Percentiles rank a stretch among this genome's conserved stretches.
phyloP scores from a whole-genome alignment of 768 basidiomycete species.

The Rhodotorula paludigena region DNA sequence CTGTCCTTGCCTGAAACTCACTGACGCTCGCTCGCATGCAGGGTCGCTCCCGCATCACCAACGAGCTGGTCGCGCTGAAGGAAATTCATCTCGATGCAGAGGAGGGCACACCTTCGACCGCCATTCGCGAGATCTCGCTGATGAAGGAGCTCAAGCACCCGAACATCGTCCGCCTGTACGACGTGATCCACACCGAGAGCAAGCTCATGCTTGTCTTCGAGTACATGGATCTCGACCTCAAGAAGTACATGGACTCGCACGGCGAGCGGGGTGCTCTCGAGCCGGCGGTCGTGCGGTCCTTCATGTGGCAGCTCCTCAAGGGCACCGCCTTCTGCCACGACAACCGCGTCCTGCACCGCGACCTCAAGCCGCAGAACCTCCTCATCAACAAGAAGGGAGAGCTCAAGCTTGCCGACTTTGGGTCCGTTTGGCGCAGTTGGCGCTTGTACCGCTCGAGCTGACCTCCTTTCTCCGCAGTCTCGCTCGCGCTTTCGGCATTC shows the following conservation, averaged over 20 bases:
- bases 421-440: too few relatives aligned
- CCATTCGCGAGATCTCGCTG: conserved; percentile 95
- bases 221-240: conserved; percentile 95
- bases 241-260: conserved; percentile 98
- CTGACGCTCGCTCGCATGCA: conserved; percentile 42
- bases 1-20: not conserved
- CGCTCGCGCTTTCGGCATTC: conserved; percentile 94
- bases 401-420: conserved; percentile 95
- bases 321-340: conserved; percentile 98
- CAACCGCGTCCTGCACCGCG: conserved; percentile 93
- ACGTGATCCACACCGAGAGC: conserved; percentile 97
- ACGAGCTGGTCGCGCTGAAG: conserved; percentile 95
- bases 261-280: conserved; percentile 94
- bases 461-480: too few relatives aligned
- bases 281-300: conserved; percentile 73
- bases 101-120: conserved; percentile 96
- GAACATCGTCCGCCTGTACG: conserved; percentile 96
- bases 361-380: conserved; percentile 96
- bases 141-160: conserved; percentile 99
- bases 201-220: conserved; percentile 98
- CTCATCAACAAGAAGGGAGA: conserved; percentile 96
- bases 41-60: conserved; percentile 95
- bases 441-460: too few relatives aligned
- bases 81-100: conserved; percentile 99
- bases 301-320: conserved; percentile 95